Evolutionary conservation across 2,329 filamentous ascomycete species (phyloP), one percentile per base, ranked within the genome.

Genomic region (Fusarium burgessii): DNA sequence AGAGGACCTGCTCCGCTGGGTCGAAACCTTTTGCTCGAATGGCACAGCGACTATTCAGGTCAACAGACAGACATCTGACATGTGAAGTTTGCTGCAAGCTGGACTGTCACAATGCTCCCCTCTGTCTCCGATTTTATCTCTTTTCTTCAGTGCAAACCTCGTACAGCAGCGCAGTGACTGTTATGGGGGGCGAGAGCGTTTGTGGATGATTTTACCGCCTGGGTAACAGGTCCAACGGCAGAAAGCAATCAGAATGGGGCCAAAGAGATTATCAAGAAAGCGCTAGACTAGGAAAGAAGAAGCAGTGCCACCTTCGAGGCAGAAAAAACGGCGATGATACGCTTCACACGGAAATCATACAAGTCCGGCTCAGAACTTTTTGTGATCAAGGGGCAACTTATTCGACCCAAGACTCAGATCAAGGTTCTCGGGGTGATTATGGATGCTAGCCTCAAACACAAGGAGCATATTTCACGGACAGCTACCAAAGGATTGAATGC

Each of bases 1-100:
- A 38, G 17, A 38, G 1, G 36, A 38, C 66, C 81, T 17, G 69
- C 80, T 42, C 25, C n/a, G 20, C 12, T 55, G 20, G 51, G 36
- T 55, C 2, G 14, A 55, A 20, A 33, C 33, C 2, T 57, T 57
- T 23, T 57, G 43, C 42, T 57, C 23, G 3, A 7, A 33, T 12
- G 23, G 33, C 4, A 38, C 33, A 5, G 42, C 35, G 7, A 20
- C 43, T 13, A 41, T 57, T 12, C 4, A 18, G 23, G 8, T 47
- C 1, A 57, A 57, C 18, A 17, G 43, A 20, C 12, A 52, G 3
- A 36, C 7, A 17, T 52, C 29, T 4, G 32, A 42, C 32, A 29
- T 1, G 10, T 17, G 23, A 23, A 10, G 11, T 2, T 12, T 59
- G 20, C 46, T 32, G 13, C 38, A 52, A 18, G 57, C 57, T 6